A percentile compares a stretch with the other conserved stretches of the same genome.
Evolutionary conservation across 163 green algal species (phyloP).

Genomic region (Scenedesmus sp.): DNA sequence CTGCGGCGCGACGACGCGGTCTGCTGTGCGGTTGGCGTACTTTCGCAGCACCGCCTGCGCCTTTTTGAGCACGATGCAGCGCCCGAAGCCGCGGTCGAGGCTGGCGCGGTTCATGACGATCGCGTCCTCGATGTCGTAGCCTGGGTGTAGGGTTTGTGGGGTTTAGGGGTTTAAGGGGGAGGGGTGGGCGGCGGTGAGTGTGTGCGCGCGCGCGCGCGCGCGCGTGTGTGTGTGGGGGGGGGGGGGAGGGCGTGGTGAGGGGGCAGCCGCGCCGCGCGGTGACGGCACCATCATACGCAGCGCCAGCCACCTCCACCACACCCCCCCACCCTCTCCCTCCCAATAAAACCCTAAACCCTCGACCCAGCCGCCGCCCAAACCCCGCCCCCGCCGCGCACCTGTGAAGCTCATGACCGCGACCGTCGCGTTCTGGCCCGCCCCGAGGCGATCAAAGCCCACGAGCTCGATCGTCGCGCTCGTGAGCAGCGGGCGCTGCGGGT

Average conservation of each 20-base stretch:
- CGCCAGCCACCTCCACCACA: too few relatives aligned
- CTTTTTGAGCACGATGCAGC: conserved; percentile 97
- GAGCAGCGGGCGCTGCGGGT: conserved; percentile 95
- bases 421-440: conserved; percentile 97
- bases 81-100: conserved; percentile 97
- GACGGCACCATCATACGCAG: background rate
- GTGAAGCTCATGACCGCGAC: conserved; percentile 96
- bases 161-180: background rate
- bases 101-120: conserved; percentile 98
- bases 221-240: background rate
- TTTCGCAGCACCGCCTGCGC: conserved; percentile 77
- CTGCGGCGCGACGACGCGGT: conserved; percentile 83
- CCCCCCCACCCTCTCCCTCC: too few relatives aligned
- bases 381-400: conserved; percentile 52
- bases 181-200: background rate
- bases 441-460: conserved; percentile 95
- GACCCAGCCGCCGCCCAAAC: too few relatives aligned
- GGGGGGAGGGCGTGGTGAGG: too few relatives aligned
- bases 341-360: too few relatives aligned
- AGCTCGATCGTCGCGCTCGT: conserved; percentile 98
- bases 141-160: too few relatives aligned
- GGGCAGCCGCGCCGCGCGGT: background rate
- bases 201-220: background rate
- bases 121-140: conserved; percentile 99
- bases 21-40: conserved; percentile 93